A percentile compares a stretch with the other conserved stretches of the same genome.
Conservation (phyloP, 1,139 yeast species). For the Meyerozyma sp. region DNA sequence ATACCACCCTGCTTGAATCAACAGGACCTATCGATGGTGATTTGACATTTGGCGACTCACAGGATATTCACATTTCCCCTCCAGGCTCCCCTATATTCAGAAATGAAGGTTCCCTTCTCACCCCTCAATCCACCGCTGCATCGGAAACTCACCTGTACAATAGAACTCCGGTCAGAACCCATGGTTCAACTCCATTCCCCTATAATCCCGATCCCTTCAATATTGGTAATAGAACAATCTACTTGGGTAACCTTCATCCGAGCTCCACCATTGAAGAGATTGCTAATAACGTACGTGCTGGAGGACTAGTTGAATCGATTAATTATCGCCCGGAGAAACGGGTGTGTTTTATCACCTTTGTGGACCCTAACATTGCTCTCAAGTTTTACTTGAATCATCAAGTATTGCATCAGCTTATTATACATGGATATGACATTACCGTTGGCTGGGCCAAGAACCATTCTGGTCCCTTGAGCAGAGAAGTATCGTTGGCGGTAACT, state of each 20-base stretch:
- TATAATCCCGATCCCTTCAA: constrained; percentile 11
- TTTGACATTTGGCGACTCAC: background rate
- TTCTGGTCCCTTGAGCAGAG: constrained; percentile 36
- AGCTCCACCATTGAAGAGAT: constrained; percentile 44
- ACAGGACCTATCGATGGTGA: background rate
- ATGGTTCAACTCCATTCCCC: constrained; percentile 1
- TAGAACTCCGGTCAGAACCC: background rate
- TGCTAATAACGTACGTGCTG: constrained; percentile 45
- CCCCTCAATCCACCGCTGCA: background rate
- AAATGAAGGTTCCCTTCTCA: background rate
- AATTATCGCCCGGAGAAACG: constrained; percentile 32
- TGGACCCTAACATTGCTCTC: constrained; percentile 38
- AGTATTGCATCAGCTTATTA: constrained; percentile 39
- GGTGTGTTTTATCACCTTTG: constrained; percentile 41
- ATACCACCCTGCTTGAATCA: background rate
- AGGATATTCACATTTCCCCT: background rate
- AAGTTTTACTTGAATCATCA: constrained; percentile 41
- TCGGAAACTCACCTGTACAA: background rate
- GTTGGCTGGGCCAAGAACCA: constrained; percentile 47
- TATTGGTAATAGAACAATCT: constrained; percentile 39
- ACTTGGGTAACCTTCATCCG: constrained; percentile 41
- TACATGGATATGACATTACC: constrained; percentile 40
- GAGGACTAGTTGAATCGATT: constrained; percentile 41
- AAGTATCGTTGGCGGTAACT: constrained; percentile 39
- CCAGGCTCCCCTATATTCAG: background rate